Evolutionary conservation across 768 basidiomycete genomes (phyloP).

Genomic region (Nevesoporus exiguus): DNA sequence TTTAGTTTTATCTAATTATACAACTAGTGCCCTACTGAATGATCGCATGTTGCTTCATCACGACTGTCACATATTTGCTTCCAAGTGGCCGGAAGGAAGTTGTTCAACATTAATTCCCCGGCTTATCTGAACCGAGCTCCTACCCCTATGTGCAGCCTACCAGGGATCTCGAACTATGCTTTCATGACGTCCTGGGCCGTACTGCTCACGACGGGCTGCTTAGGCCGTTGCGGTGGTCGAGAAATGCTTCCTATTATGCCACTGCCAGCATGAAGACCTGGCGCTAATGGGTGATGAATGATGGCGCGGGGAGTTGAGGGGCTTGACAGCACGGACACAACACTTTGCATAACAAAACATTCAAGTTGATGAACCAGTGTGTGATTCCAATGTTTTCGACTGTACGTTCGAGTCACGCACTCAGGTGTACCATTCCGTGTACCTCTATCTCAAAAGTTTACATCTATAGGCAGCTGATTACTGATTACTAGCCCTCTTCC

Average conservation of each 20-base stretch:
- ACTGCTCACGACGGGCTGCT: not conserved
- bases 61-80: not conserved
- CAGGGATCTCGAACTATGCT: not conserved
- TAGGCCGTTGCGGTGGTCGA: not conserved
- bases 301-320: not conserved
- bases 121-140: not conserved
- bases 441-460: not conserved
- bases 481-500: not conserved
- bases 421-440: not conserved
- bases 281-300: not conserved
- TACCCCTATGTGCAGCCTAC: not conserved
- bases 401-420: not conserved
- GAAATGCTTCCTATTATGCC: not conserved
- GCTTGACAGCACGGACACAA: not conserved
- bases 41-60: not conserved
- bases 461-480: not conserved
- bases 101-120: not conserved
- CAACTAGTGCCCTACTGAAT: not conserved
- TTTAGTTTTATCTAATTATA: not conserved
- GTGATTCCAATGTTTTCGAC: too few relatives aligned
- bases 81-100: not conserved
- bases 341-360: not conserved
- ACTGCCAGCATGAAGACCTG: not conserved
- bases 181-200: not conserved
- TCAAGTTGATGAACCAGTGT: not conserved